phyloP scores from a whole-genome alignment of 2,329 filamentous ascomycete genomes.

The Aureobasidium sp. region DNA sequence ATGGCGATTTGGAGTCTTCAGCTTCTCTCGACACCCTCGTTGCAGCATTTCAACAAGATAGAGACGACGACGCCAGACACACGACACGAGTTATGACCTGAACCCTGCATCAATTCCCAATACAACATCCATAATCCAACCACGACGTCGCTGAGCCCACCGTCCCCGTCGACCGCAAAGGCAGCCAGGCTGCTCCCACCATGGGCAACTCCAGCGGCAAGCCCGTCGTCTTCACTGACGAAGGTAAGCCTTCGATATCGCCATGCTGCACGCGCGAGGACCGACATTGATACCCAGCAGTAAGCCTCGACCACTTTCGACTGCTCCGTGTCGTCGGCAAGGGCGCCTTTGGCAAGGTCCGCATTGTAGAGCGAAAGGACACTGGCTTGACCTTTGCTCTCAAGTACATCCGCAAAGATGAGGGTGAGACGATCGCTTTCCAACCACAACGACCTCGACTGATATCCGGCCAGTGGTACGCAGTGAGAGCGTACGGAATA shows the following conservation, averaged over 20 bases:
- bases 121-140: neutral
- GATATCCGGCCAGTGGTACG: conserved; percentile 63
- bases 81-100: conserved; percentile 8
- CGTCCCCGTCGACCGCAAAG: neutral
- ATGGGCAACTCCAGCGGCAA: conserved; percentile 98
- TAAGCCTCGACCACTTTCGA: conserved; percentile 96
- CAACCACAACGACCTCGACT: neutral
- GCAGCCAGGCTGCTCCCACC: neutral
- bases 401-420: conserved; percentile 98
- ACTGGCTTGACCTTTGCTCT: conserved; percentile 88
- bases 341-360: conserved; percentile 96
- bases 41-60: neutral
- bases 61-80: neutral
- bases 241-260: conserved; percentile 53
- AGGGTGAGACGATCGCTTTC: conserved; percentile 51
- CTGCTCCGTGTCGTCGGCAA: conserved; percentile 92
- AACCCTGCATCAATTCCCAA: neutral
- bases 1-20: neutral
- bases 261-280: neutral
- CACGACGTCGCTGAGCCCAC: neutral
- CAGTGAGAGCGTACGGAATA: conserved; percentile 96
- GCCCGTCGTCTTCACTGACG: conserved; percentile 82
- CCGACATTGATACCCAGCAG: conserved; percentile 37
- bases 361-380: conserved; percentile 97
- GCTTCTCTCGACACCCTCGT: neutral